These are phyloP conservation scores for Wickerhamomyces canadensis DNA, from an alignment of 805 yeast genomes.

Conservation along the genomic window DNA sequence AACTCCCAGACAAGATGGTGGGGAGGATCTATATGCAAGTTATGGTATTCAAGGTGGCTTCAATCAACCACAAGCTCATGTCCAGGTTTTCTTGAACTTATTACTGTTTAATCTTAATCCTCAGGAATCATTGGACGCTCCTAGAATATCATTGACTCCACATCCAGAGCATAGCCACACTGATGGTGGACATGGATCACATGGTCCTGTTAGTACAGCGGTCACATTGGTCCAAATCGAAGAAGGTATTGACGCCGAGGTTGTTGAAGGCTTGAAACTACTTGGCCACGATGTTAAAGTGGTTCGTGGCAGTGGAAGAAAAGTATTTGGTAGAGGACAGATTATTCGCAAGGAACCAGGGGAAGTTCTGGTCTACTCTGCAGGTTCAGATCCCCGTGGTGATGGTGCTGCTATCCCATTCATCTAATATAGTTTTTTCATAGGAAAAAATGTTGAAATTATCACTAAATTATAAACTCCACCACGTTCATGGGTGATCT, in stretches of 20 bases:
- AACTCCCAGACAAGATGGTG: conserved; percentile 25
- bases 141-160: conserved; percentile 62
- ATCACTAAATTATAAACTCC: too few species aligned
- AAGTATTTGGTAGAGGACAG: conserved; percentile 65
- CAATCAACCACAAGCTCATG: conserved; percentile 83
- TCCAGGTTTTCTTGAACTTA: conserved; percentile 69
- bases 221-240: conserved; percentile 59
- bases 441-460: too few species aligned
- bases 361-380: conserved; percentile 48
- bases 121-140: conserved; percentile 71
- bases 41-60: conserved; percentile 85
- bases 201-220: conserved; percentile 58
- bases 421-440: too few species aligned
- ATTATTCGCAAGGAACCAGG: conserved; percentile 48
- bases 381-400: conserved; percentile 79
- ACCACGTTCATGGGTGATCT: too few species aligned
- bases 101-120: conserved; percentile 57
- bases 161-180: conserved; percentile 35
- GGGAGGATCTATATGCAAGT: conserved; percentile 54
- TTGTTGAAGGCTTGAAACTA: conserved; percentile 36
- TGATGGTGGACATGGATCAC: conserved; percentile 54
- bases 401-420: conserved; percentile 65
- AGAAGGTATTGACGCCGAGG: conserved; percentile 50
- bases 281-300: conserved; percentile 55
- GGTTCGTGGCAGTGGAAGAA: conserved; percentile 37